Conservation (phyloP, 768 basidiomycete species). For the Lentinula aciculospora region DNA sequence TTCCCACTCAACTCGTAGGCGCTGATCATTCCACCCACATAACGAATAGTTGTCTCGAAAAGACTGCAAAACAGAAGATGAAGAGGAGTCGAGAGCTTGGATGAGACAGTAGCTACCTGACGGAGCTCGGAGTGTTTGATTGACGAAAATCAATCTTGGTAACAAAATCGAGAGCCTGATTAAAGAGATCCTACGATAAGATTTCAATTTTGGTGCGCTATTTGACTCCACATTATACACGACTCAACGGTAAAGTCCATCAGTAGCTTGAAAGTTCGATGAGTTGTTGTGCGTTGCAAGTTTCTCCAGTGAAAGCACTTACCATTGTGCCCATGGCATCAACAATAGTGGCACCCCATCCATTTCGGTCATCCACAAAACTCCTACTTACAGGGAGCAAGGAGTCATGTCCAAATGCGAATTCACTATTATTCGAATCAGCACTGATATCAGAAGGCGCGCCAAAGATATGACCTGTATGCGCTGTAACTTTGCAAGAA, state of each 20-base stretch:
- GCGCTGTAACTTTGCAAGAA: conserved; percentile 38
- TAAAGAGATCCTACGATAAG: conserved; percentile 29
- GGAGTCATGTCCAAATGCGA: conserved; percentile 48
- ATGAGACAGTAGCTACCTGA: conserved; percentile 26
- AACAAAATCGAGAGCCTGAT: conserved; percentile 34
- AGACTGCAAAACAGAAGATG: conserved; percentile 19
- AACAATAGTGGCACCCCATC: conserved; percentile 22
- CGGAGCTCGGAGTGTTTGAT: conserved; percentile 28
- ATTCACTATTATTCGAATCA: conserved; percentile 21
- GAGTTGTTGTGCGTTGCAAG: not conserved
- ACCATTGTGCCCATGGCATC: conserved; percentile 45
- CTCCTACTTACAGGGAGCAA: conserved; percentile 11
- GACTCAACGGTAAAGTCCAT: conserved; percentile 31
- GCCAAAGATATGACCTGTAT: conserved; percentile 29
- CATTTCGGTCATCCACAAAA: conserved; percentile 10
- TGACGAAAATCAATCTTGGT: conserved; percentile 34
- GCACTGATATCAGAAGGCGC: not conserved
- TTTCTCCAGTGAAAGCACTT: conserved; percentile 9
- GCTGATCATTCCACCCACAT: conserved; percentile 40
- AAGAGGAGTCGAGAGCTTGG: not conserved
- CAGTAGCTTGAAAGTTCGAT: conserved; percentile 24
- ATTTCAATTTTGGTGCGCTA: not conserved
- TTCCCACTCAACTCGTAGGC: conserved; percentile 46
- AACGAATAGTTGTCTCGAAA: conserved; percentile 54
- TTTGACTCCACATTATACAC: not conserved